Evolutionary conservation across 108 stramenopile genomes (phyloP), one percentile per base, ranked within the genome.

Genomic region (Skeletonema marinoi): DNA sequence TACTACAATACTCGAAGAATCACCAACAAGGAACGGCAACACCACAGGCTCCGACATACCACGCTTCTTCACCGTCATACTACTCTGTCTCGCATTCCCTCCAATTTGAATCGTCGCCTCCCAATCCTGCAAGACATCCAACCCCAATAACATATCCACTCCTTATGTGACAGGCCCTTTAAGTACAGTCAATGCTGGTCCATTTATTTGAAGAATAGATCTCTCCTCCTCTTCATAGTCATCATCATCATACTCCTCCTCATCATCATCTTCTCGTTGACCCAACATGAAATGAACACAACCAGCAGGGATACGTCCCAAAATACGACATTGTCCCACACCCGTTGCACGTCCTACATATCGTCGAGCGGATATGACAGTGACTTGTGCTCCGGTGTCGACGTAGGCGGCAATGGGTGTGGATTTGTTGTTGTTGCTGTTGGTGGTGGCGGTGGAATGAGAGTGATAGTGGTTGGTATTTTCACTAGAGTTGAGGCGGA

Each of bases 351-450:
- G 85, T 31, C 89, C 89, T 3, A 78, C 86, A 68, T 90, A 90
- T 41, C 89, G 71, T 25, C 86, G 78, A 86, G 60, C 77, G n/a
- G 78, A 82, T 54, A 90, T 87, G 60, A 88, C 87, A 4, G 89
- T 86, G 11, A 87, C 86, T 75, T 88, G 82, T 48, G 89, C 89
- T 29, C 87, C 89, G 42, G 89, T 90, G 68, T 90, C 89, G 17
- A 86, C 70, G 76, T 80, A 88, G 63, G 89, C 84, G 1, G 76
- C 70, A 16, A 89, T 66, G 38, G 86, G 78, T 33, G 82, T 75
- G 10, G 60, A 50, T 38, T 62, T 60, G 60, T 14, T 21, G 60
- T 21, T 61, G 32, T 62, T 60, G 60, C 4, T 21, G 60, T 21
- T 61, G 32, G 14, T 33, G 60, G 14, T 31, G 25, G 30, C 32